These are phyloP conservation scores for Populus euphratica DNA, from an alignment of 345 rosid species.

Conservation along the genomic window DNA sequence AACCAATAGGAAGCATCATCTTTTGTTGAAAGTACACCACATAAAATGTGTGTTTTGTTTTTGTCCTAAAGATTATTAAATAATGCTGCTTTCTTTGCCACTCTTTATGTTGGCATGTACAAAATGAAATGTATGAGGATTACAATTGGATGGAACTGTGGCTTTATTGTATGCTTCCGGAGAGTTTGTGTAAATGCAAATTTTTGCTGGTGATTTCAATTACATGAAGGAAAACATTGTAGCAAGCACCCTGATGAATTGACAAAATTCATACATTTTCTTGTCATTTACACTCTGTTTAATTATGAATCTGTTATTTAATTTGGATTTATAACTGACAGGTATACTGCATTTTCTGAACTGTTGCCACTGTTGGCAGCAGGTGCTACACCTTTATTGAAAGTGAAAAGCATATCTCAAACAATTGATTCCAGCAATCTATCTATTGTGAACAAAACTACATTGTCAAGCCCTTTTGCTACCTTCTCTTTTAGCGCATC, in stretches of 20 bases:
- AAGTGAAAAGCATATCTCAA: slow-evolving; percentile 68
- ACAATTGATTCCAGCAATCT: slow-evolving; percentile 50
- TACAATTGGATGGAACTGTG: background rate
- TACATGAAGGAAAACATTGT: background rate
- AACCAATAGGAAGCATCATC: background rate
- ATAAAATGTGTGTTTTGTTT: background rate
- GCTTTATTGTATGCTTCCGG: background rate
- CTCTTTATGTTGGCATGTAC: background rate
- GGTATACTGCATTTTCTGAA: slow-evolving; percentile 95
- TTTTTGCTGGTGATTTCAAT: slow-evolving; percentile 1
- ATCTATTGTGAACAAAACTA: slow-evolving; percentile 57
- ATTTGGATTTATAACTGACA: slow-evolving; percentile 16
- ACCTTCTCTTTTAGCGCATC: slow-evolving; percentile 81
- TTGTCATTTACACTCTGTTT: background rate
- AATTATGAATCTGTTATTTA: background rate
- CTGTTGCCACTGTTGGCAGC: slow-evolving; percentile 82
- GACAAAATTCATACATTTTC: background rate
- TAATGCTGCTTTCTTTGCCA: background rate
- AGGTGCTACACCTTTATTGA: slow-evolving; percentile 64
- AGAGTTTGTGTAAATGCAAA: background rate
- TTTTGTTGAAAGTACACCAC: background rate
- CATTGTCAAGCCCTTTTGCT: slow-evolving; percentile 74
- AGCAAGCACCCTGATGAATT: background rate
- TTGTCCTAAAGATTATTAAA: background rate
- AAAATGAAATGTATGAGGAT: background rate